Base-by-base conservation (phyloP, 108 stramenopile species). In the Nitzschia sp. region DNA sequence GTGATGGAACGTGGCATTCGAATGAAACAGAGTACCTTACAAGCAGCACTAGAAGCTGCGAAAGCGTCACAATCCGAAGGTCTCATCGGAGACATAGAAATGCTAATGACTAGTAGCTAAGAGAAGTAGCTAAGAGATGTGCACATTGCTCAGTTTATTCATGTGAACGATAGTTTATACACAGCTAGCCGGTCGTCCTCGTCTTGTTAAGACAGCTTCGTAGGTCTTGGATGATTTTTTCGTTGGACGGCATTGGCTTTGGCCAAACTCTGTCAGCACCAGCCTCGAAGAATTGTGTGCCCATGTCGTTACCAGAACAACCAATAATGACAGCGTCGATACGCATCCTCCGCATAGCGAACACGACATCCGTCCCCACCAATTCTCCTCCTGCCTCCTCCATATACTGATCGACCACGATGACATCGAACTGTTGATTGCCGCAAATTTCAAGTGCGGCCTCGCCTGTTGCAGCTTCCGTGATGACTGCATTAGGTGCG, bases 391-490 rank as follows among this genome's bases (percentile, higher is more conserved):
- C 83, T 10, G 86, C 82, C 37, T 60, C 73, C 21, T 62, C 61
- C 86, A 87, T 87, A 75, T 78, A 87, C 53, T 87, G 86, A 59
- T 87, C 86, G 14, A 87, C 83, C 9, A 87, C 72, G 40, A 87
- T 78, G 46, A 82, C 76, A 51, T 87, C 86, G 48, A 87, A 87
- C 24, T 63, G 57, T 11, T 67, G 40, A 0, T 72, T 61, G 12
- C 75, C 86, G 63, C 80, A 81, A 39, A 78, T 83, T 34, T 56
- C 51, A 15, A 87, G 53, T 0, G 86, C 83, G 51, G 82, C 86
- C 69, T 87, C 86, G 3, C 86, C 86, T 14, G 80, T 87, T 2
- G 72, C 73, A 9, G 86, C 86, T 51, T 87, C 83, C 26, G 15
- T 62, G 39, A 87, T 70, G 11, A 53, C 61, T 34, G 80, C 73